These are phyloP conservation scores for Marchantia polymorpha DNA, from an alignment of 225 moss, liverwort and hornwort genomes.

Conservation along the genomic window DNA sequence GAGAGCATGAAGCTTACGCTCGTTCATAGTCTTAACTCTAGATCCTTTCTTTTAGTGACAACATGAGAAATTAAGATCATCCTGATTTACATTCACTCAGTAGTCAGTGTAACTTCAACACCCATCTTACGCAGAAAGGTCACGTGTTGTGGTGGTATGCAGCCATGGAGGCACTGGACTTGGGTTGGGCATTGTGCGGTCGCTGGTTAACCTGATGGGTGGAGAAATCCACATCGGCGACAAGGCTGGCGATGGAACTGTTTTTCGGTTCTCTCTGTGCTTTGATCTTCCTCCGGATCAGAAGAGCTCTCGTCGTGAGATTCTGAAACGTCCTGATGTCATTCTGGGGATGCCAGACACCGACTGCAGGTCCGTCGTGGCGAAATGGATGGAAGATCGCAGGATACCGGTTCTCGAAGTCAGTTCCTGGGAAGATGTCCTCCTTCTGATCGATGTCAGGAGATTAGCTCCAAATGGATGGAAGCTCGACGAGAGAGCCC, in stretches of 20 bases:
- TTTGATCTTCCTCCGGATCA: constrained; percentile 52
- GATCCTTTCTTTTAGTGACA: background rate
- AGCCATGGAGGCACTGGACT: constrained; percentile 84
- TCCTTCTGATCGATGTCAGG: constrained; percentile 51
- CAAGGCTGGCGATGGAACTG: constrained; percentile 55
- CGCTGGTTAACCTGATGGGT: constrained; percentile 72
- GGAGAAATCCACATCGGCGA: constrained; percentile 67
- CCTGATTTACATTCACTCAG: background rate
- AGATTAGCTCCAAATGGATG: background rate
- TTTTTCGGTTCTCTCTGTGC: constrained; percentile 69
- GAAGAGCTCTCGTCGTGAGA: constrained; percentile 21
- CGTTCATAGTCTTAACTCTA: background rate
- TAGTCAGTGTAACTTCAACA: background rate
- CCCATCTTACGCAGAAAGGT: background rate
- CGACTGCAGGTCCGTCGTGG: constrained; percentile 62
- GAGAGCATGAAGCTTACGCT: too few relatives aligned
- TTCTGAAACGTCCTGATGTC: constrained; percentile 40
- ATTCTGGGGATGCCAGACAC: constrained; percentile 64
- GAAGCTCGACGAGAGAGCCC: constrained; percentile 10
- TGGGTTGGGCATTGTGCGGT: constrained; percentile 71
- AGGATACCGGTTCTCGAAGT: constrained; percentile 59
- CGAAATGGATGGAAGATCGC: constrained; percentile 63
- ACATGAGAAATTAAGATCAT: background rate
- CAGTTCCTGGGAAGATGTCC: constrained; percentile 59
- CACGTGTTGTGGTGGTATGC: background rate